A percentile compares a stretch with the other conserved stretches of the same genome.
Conservation (phyloP, 345 rosid genomes). For the Hirschfeldia incana region DNA sequence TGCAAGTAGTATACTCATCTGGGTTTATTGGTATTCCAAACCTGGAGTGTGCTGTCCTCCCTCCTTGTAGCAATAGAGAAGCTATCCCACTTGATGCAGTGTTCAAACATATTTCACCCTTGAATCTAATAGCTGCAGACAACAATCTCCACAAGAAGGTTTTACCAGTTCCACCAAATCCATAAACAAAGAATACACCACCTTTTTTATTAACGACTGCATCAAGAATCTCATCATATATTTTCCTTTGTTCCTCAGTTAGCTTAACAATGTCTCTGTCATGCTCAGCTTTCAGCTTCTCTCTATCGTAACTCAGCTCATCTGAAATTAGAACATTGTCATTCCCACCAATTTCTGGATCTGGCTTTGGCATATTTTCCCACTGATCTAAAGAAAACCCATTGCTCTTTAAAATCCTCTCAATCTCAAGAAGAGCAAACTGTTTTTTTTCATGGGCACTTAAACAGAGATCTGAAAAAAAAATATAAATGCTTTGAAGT, state of each 20-base stretch:
- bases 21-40: background rate
- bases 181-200: background rate
- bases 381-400: background rate
- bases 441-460: background rate
- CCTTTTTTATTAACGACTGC: background rate
- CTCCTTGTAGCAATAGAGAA: background rate
- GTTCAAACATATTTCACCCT: background rate
- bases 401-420: background rate
- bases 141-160: background rate
- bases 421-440: background rate
- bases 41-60: background rate
- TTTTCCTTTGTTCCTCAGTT: background rate
- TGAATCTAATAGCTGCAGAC: background rate
- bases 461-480: background rate
- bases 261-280: background rate
- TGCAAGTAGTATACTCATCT: background rate
- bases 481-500: too few relatives aligned
- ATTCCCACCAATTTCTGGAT: background rate
- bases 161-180: background rate
- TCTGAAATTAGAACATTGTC: background rate
- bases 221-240: background rate
- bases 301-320: background rate
- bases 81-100: background rate
- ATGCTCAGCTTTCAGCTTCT: background rate
- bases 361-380: background rate